A percentile compares a stretch with the other conserved stretches of the same genome.
These are phyloP conservation scores for Apiospora kogelbergensis DNA, from an alignment of 2,329 filamentous ascomycete genomes.

Conservation along the genomic window DNA sequence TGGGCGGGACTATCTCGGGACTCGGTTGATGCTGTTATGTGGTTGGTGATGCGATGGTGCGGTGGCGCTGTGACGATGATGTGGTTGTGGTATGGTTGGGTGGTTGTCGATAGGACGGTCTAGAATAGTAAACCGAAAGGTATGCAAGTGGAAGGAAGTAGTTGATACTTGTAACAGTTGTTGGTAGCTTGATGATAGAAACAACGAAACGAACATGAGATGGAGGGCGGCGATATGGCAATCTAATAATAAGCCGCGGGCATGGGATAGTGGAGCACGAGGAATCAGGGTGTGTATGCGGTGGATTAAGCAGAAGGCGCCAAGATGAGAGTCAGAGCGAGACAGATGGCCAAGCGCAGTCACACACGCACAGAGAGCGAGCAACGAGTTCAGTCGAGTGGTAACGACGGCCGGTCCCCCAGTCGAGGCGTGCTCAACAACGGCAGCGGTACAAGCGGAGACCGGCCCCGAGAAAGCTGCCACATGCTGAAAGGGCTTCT, in stretches of 20 bases:
- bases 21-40: background rate
- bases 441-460: slow-evolving; percentile 8
- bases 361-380: background rate
- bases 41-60: background rate
- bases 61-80: background rate
- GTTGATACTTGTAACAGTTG: background rate
- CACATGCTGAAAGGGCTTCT: background rate
- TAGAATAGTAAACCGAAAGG: background rate
- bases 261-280: background rate
- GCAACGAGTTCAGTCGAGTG: background rate
- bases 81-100: background rate
- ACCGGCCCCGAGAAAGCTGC: slow-evolving; percentile 9
- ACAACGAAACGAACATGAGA: slow-evolving; percentile 5
- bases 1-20: background rate
- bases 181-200: slow-evolving; percentile 4
- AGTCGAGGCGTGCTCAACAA: slow-evolving; percentile 1
- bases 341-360: background rate
- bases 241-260: slow-evolving; percentile 4
- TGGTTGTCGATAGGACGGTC: background rate
- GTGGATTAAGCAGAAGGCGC: background rate
- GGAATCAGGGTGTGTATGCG: background rate
- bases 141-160: background rate
- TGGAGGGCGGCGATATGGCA: slow-evolving; percentile 5
- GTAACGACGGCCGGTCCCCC: background rate
- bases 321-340: background rate